These are phyloP conservation scores for Sugiyamaella americana DNA, from an alignment of 805 yeast genomes.

Conservation along the genomic window DNA sequence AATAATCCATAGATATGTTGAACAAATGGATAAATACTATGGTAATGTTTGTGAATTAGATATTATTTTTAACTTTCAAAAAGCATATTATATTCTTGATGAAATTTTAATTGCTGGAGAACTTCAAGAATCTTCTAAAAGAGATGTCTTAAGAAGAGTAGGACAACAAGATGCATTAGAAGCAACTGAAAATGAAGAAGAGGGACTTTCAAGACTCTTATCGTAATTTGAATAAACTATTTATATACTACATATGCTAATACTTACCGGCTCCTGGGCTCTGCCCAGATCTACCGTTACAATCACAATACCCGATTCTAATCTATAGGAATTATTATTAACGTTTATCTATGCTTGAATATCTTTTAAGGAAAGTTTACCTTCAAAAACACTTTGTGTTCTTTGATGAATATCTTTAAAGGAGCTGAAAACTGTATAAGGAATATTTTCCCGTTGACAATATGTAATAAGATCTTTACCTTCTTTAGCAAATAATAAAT, in stretches of 20 bases:
- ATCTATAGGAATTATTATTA: too few relatives aligned
- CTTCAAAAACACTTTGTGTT: slow-evolving; percentile 49
- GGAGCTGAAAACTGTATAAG: slow-evolving; percentile 74
- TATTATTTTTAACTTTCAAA: slow-evolving; percentile 90
- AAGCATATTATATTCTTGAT: slow-evolving; percentile 87
- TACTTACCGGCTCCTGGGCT: too few relatives aligned
- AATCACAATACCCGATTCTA: too few relatives aligned
- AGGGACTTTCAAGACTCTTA: slow-evolving; percentile 25
- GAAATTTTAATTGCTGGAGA: slow-evolving; percentile 87
- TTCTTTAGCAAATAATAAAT: slow-evolving; percentile 84
- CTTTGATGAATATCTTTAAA: slow-evolving; percentile 68
- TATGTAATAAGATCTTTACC: slow-evolving; percentile 86
- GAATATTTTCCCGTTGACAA: slow-evolving; percentile 74
- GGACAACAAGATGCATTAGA: slow-evolving; percentile 85
- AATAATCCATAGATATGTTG: slow-evolving; percentile 86
- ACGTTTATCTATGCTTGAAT: slow-evolving; percentile 4
- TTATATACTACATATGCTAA: too few relatives aligned
- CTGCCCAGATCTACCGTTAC: too few relatives aligned
- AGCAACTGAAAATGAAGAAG: slow-evolving; percentile 58
- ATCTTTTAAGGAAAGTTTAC: slow-evolving; percentile 27
- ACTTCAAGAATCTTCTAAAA: slow-evolving; percentile 73
- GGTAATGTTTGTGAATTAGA: slow-evolving; percentile 97
- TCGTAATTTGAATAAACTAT: too few relatives aligned
- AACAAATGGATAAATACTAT: slow-evolving; percentile 91
- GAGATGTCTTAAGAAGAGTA: slow-evolving; percentile 70